Evolutionary conservation across 2,329 filamentous ascomycete species (phyloP).

Genomic region (Colletotrichum viniferum): DNA sequence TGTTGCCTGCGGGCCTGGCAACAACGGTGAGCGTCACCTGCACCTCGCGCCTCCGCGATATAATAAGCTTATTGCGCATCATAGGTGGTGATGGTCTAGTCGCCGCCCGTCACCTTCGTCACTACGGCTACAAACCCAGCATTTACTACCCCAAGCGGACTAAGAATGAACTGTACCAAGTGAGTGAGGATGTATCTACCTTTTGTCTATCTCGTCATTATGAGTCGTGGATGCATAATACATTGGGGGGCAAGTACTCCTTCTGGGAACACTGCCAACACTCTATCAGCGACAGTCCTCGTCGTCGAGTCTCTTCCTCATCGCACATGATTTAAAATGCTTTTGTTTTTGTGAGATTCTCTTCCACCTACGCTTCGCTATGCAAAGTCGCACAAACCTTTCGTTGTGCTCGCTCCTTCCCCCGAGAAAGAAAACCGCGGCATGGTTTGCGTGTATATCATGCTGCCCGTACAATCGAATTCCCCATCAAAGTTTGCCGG

Average conservation of each 20-base stretch:
- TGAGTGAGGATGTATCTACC: slow-evolving; percentile 37
- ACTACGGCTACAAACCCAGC: slow-evolving; percentile 88
- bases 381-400: slow-evolving; percentile 2
- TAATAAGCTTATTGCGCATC: neutral
- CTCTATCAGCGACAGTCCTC: slow-evolving; percentile 9
- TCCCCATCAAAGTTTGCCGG: neutral
- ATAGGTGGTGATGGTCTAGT: slow-evolving; percentile 92
- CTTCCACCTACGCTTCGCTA: neutral
- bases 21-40: slow-evolving; percentile 57
- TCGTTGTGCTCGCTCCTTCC: neutral
- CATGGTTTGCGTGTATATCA: neutral
- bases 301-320: neutral
- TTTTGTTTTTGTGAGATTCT: neutral
- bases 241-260: neutral
- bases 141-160: slow-evolving; percentile 93
- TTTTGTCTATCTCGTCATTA: slow-evolving; percentile 16
- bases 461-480: neutral
- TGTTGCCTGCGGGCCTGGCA: slow-evolving; percentile 87
- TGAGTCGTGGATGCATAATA: neutral
- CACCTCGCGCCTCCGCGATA: neutral
- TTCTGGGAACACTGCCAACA: neutral
- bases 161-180: slow-evolving; percentile 89
- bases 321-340: neutral
- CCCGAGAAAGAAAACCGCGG: slow-evolving; percentile 9
- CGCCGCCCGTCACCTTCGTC: slow-evolving; percentile 86